phyloP scores from a whole-genome alignment of 306 rosid species.

The Rosa multiflora region DNA sequence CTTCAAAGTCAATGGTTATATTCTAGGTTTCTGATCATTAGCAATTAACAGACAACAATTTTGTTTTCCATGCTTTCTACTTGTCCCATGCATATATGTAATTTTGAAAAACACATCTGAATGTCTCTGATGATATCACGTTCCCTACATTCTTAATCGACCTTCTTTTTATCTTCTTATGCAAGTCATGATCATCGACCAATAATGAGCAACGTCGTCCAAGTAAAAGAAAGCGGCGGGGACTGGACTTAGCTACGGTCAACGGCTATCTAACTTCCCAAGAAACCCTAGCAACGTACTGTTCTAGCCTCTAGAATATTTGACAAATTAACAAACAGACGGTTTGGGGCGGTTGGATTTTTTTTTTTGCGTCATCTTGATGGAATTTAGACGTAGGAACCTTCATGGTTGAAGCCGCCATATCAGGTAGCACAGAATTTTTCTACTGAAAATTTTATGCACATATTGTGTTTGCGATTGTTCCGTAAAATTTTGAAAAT shows the following conservation, averaged over 20 bases:
- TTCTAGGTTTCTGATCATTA: too few species aligned
- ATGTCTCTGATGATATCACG: not conserved
- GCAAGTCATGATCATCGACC: not conserved
- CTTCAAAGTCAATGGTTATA: not conserved
- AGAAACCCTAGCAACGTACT: not conserved
- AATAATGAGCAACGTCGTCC: not conserved
- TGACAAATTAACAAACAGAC: too few species aligned
- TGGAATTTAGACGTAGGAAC: not conserved
- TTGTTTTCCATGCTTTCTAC: not conserved
- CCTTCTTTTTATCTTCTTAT: not conserved
- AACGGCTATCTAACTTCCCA: not conserved
- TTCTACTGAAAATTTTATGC: too few species aligned
- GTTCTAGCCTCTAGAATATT: not conserved
- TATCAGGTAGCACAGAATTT: too few species aligned
- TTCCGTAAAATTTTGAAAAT: too few species aligned
- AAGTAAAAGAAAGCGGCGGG: not conserved
- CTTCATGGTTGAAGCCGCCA: not conserved
- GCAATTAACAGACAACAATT: not conserved
- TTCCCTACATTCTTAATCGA: not conserved
- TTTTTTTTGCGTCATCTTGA: not conserved
- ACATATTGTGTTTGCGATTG: too few species aligned
- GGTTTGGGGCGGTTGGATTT: not conserved
- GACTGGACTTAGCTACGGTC: not conserved
- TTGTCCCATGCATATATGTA: not conserved
- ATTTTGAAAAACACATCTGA: not conserved